These are phyloP conservation scores for Naumovozyma baii DNA, from an alignment of 805 yeast species.

Conservation along the genomic window DNA sequence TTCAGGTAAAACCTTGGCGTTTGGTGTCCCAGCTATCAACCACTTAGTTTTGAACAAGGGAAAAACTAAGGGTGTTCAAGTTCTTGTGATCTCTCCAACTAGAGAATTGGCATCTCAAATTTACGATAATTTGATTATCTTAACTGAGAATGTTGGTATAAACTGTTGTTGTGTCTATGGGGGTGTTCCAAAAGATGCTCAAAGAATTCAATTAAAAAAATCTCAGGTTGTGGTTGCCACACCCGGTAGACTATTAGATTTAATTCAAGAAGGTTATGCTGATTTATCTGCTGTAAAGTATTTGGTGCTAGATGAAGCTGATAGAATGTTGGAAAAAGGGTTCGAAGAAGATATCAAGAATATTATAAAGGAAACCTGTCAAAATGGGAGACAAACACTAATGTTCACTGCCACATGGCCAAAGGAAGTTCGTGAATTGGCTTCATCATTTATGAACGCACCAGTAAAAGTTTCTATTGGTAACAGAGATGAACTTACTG, in stretches of 20 bases:
- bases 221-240: conserved; percentile 88
- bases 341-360: conserved; percentile 91
- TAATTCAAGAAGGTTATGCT: conserved; percentile 79
- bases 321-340: conserved; percentile 96
- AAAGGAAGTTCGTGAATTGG: conserved; percentile 91
- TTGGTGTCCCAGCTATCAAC: conserved; percentile 93
- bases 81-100: conserved; percentile 87
- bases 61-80: conserved; percentile 47
- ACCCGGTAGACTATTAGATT: conserved; percentile 93
- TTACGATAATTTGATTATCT: conserved; percentile 62
- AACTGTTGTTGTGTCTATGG: conserved; percentile 86
- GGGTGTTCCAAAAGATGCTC: conserved; percentile 94
- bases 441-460: conserved; percentile 66
- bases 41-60: conserved; percentile 37
- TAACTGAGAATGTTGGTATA: conserved; percentile 53
- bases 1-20: conserved; percentile 94
- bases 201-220: conserved; percentile 54
- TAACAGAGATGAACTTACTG: conserved; percentile 85
- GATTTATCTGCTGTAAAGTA: conserved; percentile 59
- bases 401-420: conserved; percentile 99
- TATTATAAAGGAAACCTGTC: conserved; percentile 56
- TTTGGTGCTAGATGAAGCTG: conserved; percentile 93
- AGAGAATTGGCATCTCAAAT: conserved; percentile 95
- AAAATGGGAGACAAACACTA: conserved; percentile 65
- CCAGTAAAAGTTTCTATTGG: conserved; percentile 94